Percentiles rank a stretch among this genome's conserved stretches.
Conservation (phyloP, 108 stramenopile species). For the Chaetoceros muelleri region DNA sequence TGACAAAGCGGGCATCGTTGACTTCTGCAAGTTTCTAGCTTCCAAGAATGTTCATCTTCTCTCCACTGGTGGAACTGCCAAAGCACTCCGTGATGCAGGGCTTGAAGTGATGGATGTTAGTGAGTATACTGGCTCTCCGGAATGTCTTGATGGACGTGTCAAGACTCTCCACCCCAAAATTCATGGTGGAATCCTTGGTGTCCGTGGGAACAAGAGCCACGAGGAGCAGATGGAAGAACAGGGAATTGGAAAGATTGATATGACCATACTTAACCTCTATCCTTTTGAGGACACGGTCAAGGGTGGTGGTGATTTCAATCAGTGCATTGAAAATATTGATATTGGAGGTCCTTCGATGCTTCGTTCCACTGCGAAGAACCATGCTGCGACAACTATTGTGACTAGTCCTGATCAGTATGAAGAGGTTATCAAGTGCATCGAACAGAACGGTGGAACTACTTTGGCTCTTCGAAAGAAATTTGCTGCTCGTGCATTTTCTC, state of each 20-base stretch:
- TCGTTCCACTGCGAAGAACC: conserved; percentile 96
- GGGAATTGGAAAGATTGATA: conserved; percentile 90
- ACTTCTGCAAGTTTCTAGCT: conserved; percentile 76
- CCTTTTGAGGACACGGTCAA: conserved; percentile 94
- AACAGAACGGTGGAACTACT: conserved; percentile 73
- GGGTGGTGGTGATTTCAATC: conserved; percentile 79
- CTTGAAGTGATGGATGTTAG: conserved; percentile 78
- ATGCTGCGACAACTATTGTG: conserved; percentile 90
- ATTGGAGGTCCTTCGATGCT: conserved; percentile 99
- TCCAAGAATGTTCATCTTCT: conserved; percentile 81
- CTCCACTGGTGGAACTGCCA: conserved; percentile 97
- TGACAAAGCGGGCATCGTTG: conserved; percentile 95
- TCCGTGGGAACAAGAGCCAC: conserved; percentile 89
- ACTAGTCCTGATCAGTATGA: conserved; percentile 86
- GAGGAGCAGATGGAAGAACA: conserved; percentile 82
- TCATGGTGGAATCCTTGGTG: conserved; percentile 92
- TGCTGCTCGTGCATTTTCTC: conserved; percentile 89
- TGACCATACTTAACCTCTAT: conserved; percentile 96
- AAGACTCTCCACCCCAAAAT: conserved; percentile 98
- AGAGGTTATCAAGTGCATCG: conserved; percentile 61
- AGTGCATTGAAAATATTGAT: conserved; percentile 99
- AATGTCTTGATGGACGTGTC: conserved; percentile 97
- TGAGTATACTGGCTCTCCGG: conserved; percentile 89
- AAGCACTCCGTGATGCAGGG: conserved; percentile 74
- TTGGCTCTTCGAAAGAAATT: conserved; percentile 65